Evolutionary conservation across 2,329 filamentous ascomycete species (phyloP).

Genomic region (Colletotrichum somersetense): DNA sequence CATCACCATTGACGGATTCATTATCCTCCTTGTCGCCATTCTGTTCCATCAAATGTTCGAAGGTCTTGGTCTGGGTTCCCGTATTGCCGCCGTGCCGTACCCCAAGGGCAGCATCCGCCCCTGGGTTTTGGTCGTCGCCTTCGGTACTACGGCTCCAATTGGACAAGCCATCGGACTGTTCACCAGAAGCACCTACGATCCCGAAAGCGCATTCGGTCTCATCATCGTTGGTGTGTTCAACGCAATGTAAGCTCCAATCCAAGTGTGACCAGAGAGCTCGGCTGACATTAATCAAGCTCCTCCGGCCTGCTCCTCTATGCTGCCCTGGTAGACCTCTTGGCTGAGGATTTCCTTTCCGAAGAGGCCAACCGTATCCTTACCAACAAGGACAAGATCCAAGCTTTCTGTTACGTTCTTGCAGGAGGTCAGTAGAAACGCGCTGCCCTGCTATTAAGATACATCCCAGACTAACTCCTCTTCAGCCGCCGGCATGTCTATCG

Average conservation of each 20-base stretch:
- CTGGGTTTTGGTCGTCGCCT: constrained; percentile 72
- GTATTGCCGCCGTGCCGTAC: constrained; percentile 76
- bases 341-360: constrained; percentile 74
- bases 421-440: constrained; percentile 57
- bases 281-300: constrained; percentile 55
- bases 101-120: constrained; percentile 67
- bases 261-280: accelerated
- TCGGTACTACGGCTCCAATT: constrained; percentile 81
- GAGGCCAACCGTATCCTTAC: constrained; percentile 64
- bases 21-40: constrained; percentile 76
- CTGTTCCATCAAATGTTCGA: constrained; percentile 79
- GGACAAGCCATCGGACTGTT: constrained; percentile 79
- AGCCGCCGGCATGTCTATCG: constrained; percentile 61
- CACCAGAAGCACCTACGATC: constrained; percentile 70
- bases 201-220: constrained; percentile 72
- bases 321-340: constrained; percentile 72
- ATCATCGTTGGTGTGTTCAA: constrained; percentile 76
- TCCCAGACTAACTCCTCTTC: constrained; percentile 3
- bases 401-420: constrained; percentile 64
- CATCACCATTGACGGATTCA: constrained; percentile 75
- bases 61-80: constrained; percentile 77
- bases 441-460: background rate
- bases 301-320: constrained; percentile 73
- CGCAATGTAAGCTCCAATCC: constrained; percentile 63
- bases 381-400: constrained; percentile 64